These are phyloP conservation scores for Gossypium gossypioides DNA, from an alignment of 441 rosid species.

Conservation along the genomic window DNA sequence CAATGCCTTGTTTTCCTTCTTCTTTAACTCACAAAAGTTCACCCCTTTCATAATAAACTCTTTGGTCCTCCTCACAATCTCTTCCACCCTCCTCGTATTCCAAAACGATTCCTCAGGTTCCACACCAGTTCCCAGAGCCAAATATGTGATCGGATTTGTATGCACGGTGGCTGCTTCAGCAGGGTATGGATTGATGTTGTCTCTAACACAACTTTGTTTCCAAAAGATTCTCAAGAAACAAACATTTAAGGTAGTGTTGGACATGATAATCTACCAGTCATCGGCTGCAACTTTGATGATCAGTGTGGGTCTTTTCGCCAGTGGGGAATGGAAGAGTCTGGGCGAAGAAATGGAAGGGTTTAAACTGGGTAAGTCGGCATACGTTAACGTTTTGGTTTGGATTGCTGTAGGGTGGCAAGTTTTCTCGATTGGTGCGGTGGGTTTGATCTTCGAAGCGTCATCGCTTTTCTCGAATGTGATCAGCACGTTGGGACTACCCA, in stretches of 20 bases:
- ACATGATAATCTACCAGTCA: conserved; percentile 28
- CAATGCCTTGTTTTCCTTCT: conserved; percentile 41
- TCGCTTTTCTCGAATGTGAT: conserved; percentile 15
- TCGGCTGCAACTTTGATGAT: conserved; percentile 27
- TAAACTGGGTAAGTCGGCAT: conserved; percentile 22
- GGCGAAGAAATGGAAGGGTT: conserved; percentile 19
- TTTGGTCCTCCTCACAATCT: conserved; percentile 36
- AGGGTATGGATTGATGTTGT: conserved; percentile 8
- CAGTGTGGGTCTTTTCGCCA: conserved; percentile 41
- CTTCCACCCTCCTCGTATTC: conserved; percentile 37
- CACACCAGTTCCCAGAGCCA: conserved; percentile 21
- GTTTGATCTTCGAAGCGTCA: conserved; percentile 14
- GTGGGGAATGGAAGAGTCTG: conserved; percentile 43
- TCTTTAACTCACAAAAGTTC: conserved; percentile 38
- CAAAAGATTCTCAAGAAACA: conserved; percentile 26
- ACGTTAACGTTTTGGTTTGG: conserved; percentile 24
- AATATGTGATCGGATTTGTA: conserved; percentile 34
- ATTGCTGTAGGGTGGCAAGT: conserved; percentile 26
- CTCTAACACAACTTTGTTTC: conserved; percentile 22
- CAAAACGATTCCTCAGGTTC: conserved; percentile 19
- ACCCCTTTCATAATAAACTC: conserved; percentile 43
- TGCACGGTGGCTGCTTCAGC: conserved; percentile 43
- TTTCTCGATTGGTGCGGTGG: conserved; percentile 20
- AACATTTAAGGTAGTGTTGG: conserved; percentile 28
- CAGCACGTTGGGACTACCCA: conserved; percentile 14